Base-by-base conservation (phyloP, 2,329 filamentous ascomycete species). In the Botrytis byssoidea region DNA sequence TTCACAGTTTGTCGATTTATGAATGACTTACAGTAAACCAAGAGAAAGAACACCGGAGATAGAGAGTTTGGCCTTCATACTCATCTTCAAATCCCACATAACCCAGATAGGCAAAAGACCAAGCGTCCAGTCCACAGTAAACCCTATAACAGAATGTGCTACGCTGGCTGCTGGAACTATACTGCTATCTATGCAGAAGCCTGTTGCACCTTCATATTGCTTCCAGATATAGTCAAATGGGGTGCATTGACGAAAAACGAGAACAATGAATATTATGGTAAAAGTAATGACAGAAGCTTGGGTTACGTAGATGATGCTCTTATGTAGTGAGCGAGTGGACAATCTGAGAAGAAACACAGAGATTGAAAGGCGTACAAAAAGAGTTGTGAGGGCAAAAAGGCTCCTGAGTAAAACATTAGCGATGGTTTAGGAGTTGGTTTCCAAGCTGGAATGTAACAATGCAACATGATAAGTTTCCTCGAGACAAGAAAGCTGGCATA, bases 1-100 rank as follows among this genome's bases (percentile, higher is more conserved):
- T 18, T n/a, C 42, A 46, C 25, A 35, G 18, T 44, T 57, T 32
- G 4, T 60, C 25, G 48, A 18, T 32, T 29, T 32, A 18, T 18
- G 25, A 32, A 5, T 18, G 57, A 73, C 78, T 75, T 66, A 79
- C 85, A 86, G 78, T 77, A 88, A 88, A 42, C 88, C 90, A 82
- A 90, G 85, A 10, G 84, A 84, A 68, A 91, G 81, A 63, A 91
- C 84, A 9, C 83, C 83, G 16, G 85, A 85, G 35, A 90, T 81
- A 3, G 87, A 84, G 10, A 84, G 46, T 77, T 89, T 90, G 3
- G 85, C 86, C 72, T 82, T 83, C 12, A 75, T 77, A 64, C 85
- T 85, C 85, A 91, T 89, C 72, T 89, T 85, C 42, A 90, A 79
- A 40, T 85, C 83, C 82, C 84, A 86, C 1, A 91, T 83, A 5